Conservation (phyloP, 352 stramenopile species). For the Phytophthora pseudosyringae region DNA sequence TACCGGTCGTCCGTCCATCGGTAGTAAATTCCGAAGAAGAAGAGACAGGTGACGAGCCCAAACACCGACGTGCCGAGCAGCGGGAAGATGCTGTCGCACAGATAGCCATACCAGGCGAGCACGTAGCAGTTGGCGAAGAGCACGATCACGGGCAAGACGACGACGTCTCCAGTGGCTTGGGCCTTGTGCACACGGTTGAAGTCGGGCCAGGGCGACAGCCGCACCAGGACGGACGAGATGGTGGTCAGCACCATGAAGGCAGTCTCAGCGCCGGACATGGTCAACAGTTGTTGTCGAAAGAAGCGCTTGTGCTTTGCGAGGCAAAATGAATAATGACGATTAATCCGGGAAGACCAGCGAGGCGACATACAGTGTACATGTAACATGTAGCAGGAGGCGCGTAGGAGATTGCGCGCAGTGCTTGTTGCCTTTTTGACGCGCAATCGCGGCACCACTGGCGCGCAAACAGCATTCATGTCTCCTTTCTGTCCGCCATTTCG, state of each 20-base stretch:
- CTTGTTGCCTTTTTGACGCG: not conserved
- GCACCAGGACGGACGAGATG: slow-evolving; percentile 74
- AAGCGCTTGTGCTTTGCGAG: slow-evolving; percentile 12
- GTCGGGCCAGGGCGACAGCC: slow-evolving; percentile 54
- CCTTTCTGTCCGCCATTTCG: not conserved
- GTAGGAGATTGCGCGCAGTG: too few species aligned
- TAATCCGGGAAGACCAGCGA: not conserved
- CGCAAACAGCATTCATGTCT: slow-evolving; percentile 3
- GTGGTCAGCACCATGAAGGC: slow-evolving; percentile 64
- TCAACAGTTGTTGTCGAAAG: slow-evolving; percentile 8
- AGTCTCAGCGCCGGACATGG: slow-evolving; percentile 24
- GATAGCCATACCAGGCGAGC: slow-evolving; percentile 57
- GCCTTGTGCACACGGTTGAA: slow-evolving; percentile 67
- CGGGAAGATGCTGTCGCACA: slow-evolving; percentile 58
- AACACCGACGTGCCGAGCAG: slow-evolving; percentile 58
- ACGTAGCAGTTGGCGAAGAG: slow-evolving; percentile 74
- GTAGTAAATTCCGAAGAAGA: slow-evolving; percentile 58
- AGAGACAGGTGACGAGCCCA: slow-evolving; percentile 45
- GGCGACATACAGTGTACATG: too few species aligned
- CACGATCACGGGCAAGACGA: slow-evolving; percentile 67
- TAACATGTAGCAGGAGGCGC: too few species aligned
- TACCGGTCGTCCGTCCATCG: slow-evolving; percentile 37
- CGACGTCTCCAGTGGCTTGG: slow-evolving; percentile 48
- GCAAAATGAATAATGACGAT: slow-evolving; percentile 11
- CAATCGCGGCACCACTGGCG: slow-evolving; percentile 1